Conservation (phyloP, 176 grass and related monocot species). For the Musa beccarii region DNA sequence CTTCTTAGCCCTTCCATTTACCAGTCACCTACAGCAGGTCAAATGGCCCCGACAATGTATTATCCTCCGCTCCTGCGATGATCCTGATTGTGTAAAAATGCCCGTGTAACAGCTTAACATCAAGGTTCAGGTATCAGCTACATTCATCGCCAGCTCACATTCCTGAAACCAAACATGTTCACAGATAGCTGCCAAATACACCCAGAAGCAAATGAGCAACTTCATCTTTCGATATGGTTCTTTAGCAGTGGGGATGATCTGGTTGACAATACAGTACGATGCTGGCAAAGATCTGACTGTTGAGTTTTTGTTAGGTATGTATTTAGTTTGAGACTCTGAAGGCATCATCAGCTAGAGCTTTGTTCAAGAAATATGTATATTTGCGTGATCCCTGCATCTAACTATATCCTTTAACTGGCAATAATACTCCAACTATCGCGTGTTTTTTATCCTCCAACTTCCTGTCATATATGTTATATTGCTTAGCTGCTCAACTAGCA, state of each 20-base stretch:
- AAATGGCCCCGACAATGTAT: conserved; percentile 43
- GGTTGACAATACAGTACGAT: neutral
- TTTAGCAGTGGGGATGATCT: neutral
- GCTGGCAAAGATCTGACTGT: neutral
- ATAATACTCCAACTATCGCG: neutral
- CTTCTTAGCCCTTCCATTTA: conserved; percentile 30
- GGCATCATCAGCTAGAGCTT: neutral
- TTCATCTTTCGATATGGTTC: neutral
- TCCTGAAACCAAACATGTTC: neutral
- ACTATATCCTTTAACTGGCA: neutral
- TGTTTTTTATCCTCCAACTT: no score
- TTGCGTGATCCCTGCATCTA: neutral
- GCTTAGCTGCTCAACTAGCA: no score
- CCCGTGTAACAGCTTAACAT: neutral
- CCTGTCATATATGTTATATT: no score
- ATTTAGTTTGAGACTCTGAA: neutral
- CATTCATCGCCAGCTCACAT: neutral
- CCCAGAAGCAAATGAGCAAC: neutral
- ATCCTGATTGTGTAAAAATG: neutral
- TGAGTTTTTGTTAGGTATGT: neutral
- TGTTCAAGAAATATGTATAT: conserved; percentile 12
- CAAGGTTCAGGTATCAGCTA: neutral
- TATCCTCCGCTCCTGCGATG: conserved; percentile 37
- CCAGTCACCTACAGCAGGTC: conserved; percentile 38
- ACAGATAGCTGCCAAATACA: neutral